Conservation (phyloP, 2,329 filamentous ascomycete genomes). For the Aureobasidium namibiae region DNA sequence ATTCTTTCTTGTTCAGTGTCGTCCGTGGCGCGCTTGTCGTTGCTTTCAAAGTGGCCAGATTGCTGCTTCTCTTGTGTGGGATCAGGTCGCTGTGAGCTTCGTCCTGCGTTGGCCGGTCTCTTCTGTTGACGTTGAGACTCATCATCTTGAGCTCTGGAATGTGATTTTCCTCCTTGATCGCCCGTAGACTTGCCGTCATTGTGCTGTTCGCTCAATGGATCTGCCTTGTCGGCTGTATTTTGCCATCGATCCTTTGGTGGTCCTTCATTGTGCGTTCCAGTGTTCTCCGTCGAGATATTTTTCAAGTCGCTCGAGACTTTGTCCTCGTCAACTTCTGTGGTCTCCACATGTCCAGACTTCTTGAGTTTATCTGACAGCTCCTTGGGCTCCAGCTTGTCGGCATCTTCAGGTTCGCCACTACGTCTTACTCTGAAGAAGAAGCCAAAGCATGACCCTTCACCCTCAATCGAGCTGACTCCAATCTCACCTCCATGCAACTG, state of each 20-base stretch:
- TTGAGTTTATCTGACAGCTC: not conserved
- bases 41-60: not conserved
- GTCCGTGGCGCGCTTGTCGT: not conserved
- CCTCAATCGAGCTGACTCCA: constrained; percentile 32
- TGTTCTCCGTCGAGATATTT: constrained; percentile 16
- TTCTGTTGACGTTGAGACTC: not conserved
- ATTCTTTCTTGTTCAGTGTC: constrained; percentile 17
- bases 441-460: constrained; percentile 33
- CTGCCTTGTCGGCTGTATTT: not conserved
- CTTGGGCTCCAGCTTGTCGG: constrained; percentile 16
- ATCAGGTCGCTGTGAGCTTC: not conserved
- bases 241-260: constrained; percentile 4
- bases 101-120: constrained; percentile 1
- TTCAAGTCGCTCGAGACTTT: constrained; percentile 19
- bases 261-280: not conserved
- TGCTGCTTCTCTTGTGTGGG: not conserved
- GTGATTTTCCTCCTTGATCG: not conserved
- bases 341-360: not conserved
- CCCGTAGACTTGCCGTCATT: not conserved
- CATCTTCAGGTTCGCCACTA: constrained; percentile 22
- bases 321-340: constrained; percentile 12
- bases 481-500: constrained; percentile 39
- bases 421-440: constrained; percentile 34
- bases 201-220: not conserved
- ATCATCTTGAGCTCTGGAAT: not conserved